These are phyloP conservation scores for Mentha longifolia DNA, from an alignment of 257 asterid genomes.

Conservation along the genomic window DNA sequence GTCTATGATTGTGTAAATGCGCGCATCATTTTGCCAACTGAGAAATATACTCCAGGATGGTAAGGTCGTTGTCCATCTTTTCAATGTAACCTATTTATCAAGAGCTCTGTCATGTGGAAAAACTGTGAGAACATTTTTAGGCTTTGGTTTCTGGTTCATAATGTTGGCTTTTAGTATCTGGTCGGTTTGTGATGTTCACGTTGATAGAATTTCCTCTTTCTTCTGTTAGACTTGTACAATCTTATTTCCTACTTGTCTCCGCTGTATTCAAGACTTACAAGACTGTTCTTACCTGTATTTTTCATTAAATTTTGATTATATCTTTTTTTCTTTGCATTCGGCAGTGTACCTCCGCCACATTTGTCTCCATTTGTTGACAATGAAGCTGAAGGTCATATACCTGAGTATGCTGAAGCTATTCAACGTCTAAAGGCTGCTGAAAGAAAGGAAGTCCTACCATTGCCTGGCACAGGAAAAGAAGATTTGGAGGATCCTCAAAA, in stretches of 20 bases:
- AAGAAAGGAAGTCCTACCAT: slow-evolving; percentile 81
- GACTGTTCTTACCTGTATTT: background rate
- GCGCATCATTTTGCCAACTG: slow-evolving; percentile 80
- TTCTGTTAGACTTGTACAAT: background rate
- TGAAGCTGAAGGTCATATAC: slow-evolving; percentile 96
- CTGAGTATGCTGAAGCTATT: slow-evolving; percentile 94
- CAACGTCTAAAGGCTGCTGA: slow-evolving; percentile 86
- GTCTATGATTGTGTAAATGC: slow-evolving; percentile 89
- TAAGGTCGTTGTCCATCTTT: slow-evolving; percentile 30
- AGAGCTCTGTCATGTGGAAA: background rate
- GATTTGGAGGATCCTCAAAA: slow-evolving; percentile 84
- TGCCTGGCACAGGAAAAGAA: slow-evolving; percentile 85
- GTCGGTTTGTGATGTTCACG: background rate
- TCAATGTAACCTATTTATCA: background rate
- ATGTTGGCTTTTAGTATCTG: background rate
- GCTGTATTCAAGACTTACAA: background rate
- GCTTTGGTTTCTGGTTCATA: background rate
- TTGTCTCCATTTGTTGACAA: slow-evolving; percentile 97
- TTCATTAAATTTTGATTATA: background rate
- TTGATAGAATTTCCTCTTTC: background rate
- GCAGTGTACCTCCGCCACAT: slow-evolving; percentile 97
- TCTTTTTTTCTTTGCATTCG: slow-evolving; percentile 12
- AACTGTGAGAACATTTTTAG: background rate
- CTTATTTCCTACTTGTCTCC: background rate
- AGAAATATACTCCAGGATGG: slow-evolving; percentile 80